A percentile compares a stretch with the other conserved stretches of the same genome.
Evolutionary conservation across 192 early-diverging fungal species (phyloP).

Genomic region (Chytriomyces sp.): DNA sequence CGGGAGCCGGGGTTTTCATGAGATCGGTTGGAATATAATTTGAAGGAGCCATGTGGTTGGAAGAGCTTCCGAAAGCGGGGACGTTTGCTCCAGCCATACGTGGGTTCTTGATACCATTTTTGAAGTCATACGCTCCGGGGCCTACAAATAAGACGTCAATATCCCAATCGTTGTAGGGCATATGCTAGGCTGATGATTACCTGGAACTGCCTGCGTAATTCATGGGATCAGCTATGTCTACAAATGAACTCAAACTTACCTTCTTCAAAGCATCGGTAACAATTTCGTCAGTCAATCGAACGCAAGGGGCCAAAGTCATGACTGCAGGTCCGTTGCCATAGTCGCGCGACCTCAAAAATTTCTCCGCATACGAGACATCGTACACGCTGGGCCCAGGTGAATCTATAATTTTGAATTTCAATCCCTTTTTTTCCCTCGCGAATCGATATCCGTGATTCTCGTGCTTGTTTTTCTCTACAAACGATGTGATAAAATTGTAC

Average conservation of each 20-base stretch:
- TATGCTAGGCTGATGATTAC: neutral
- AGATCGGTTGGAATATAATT: conserved; percentile 37
- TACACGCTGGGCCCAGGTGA: conserved; percentile 50
- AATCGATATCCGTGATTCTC: conserved; percentile 44
- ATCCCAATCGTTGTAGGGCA: neutral
- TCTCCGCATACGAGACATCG: conserved; percentile 35
- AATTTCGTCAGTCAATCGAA: conserved; percentile 54
- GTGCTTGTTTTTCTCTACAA: conserved; percentile 47
- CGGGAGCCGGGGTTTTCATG: conserved; percentile 51
- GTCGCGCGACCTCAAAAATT: conserved; percentile 25
- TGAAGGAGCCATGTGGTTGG: conserved; percentile 15
- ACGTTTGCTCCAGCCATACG: conserved; percentile 9
- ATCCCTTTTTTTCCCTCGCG: conserved; percentile 28
- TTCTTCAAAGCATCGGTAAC: conserved; percentile 43
- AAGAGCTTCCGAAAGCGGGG: conserved; percentile 28
- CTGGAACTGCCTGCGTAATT: conserved; percentile 14
- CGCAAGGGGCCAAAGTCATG: conserved; percentile 58
- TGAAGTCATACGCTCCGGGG: conserved; percentile 54
- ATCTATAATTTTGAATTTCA: conserved; percentile 37
- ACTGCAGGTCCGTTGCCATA: conserved; percentile 49
- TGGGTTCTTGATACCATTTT: conserved; percentile 16
- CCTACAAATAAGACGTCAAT: conserved; percentile 31
- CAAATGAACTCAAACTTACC: conserved; percentile 26
- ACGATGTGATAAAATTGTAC: conserved; percentile 50
- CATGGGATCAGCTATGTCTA: neutral